These are phyloP conservation scores for Euphorbia pulcherrima DNA, from an alignment of 345 rosid genomes.

Conservation along the genomic window DNA sequence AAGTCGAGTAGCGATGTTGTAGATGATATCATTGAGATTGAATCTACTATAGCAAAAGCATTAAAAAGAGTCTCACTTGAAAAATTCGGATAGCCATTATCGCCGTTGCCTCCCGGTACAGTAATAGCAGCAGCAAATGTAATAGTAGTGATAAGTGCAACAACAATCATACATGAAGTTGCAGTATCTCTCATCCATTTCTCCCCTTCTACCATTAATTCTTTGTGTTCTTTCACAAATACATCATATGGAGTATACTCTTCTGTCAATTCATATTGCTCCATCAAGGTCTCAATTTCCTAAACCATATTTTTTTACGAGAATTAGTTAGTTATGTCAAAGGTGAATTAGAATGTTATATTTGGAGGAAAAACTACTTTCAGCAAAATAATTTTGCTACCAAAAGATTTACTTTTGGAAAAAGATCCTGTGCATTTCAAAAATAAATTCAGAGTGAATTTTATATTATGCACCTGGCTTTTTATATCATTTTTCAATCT, in stretches of 20 bases:
- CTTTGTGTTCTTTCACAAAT: not conserved
- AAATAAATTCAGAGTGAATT: too few relatives aligned
- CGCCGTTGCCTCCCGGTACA: slow-evolving; percentile 14
- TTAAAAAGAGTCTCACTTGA: not conserved
- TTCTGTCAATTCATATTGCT: slow-evolving; percentile 5
- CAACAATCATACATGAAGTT: slow-evolving; percentile 11
- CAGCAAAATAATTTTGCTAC: too few relatives aligned
- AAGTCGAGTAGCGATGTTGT: not conserved
- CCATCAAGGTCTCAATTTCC: not conserved
- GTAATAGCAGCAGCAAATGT: slow-evolving; percentile 13
- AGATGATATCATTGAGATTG: not conserved
- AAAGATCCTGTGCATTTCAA: too few relatives aligned
- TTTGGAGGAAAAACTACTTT: too few relatives aligned
- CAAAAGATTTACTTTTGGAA: too few relatives aligned
- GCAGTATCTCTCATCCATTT: slow-evolving; percentile 16
- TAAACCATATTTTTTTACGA: too few relatives aligned
- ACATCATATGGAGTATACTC: not conserved
- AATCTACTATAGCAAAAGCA: slow-evolving; percentile 9
- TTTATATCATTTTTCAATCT: too few relatives aligned
- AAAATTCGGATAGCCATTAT: slow-evolving; percentile 9
- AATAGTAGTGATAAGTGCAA: slow-evolving; percentile 10
- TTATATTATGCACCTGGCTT: too few relatives aligned
- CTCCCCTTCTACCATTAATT: slow-evolving; percentile 8
- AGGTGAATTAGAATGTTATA: too few relatives aligned
- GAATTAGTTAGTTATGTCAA: too few relatives aligned